Percentiles rank a stretch among this genome's conserved stretches.
phyloP scores from a whole-genome alignment of 1,284 basidiomycete genomes.

The Tilletiopsis washingtonensis region DNA sequence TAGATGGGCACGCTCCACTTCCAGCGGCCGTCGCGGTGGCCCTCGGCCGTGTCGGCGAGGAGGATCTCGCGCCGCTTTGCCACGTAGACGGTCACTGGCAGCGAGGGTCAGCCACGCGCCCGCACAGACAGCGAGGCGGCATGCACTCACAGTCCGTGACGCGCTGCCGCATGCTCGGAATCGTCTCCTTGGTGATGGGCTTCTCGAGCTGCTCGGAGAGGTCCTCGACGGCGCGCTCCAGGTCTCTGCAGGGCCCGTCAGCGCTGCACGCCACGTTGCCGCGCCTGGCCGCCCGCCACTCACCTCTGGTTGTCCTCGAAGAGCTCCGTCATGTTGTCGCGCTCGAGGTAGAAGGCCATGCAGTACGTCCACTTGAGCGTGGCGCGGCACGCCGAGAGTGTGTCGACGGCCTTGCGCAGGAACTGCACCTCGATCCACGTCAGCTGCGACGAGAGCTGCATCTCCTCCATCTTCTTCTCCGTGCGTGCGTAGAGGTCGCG shows the following conservation, averaged over 20 bases:
- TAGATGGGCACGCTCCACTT: constrained; percentile 36
- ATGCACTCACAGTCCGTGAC: constrained; percentile 95
- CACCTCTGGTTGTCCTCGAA: constrained; percentile 98
- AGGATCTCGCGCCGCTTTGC: constrained; percentile 91
- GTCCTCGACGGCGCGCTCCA: constrained; percentile 90
- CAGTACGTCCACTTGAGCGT: constrained; percentile 99
- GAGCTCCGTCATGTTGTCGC: constrained; percentile 85
- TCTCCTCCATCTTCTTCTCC: constrained; percentile 99
- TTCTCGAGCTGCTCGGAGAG: constrained; percentile 84
- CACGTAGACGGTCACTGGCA: constrained; percentile 62
- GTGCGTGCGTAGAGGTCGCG: constrained; percentile 85
- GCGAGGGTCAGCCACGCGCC: not conserved
- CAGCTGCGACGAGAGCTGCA: constrained; percentile 81
- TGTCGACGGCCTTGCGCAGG: constrained; percentile 92
- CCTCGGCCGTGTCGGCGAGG: constrained; percentile 83
- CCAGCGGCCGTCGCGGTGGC: constrained; percentile 74
- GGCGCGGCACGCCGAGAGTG: constrained; percentile 71
- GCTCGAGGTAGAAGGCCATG: constrained; percentile 90
- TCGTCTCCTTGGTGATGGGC: constrained; percentile 75
- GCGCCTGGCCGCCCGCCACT: constrained; percentile 49
- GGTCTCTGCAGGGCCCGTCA: too few species aligned
- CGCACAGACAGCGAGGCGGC: too few species aligned
- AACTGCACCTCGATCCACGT: constrained; percentile 99
- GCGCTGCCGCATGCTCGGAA: constrained; percentile 74
- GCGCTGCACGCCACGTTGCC: constrained; percentile 44